Conservation (phyloP, 371 early-diverging fungal species). For the Mucor saturninus region DNA sequence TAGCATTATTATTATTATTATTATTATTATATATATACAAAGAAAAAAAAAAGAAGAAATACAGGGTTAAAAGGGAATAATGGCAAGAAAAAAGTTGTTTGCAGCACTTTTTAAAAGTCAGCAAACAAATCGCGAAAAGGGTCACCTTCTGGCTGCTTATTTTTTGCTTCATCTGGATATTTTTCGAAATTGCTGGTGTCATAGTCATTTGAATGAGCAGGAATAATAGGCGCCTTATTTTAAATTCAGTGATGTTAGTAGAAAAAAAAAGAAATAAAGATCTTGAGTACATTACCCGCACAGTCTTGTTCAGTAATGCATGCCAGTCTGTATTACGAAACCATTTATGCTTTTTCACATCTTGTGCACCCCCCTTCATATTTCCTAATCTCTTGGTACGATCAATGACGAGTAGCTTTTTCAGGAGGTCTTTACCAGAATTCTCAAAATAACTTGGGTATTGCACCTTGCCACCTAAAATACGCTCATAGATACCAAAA, state of each 20-base stretch:
- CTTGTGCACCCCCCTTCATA: constrained; percentile 44
- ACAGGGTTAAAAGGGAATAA: constrained; percentile 2
- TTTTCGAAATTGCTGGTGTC: constrained; percentile 77
- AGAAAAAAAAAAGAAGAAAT: not conserved
- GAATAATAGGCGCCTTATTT: constrained; percentile 64
- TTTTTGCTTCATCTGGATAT: constrained; percentile 54
- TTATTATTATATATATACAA: not conserved
- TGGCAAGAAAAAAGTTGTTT: not conserved
- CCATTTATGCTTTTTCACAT: constrained; percentile 88
- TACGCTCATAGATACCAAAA: constrained; percentile 85
- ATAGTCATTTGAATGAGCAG: constrained; percentile 62
- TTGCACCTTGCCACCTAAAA: constrained; percentile 72
- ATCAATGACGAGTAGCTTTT: constrained; percentile 78
- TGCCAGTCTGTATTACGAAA: constrained; percentile 87
- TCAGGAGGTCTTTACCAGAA: constrained; percentile 78
- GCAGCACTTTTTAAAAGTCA: constrained; percentile 35
- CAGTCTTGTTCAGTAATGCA: constrained; percentile 69
- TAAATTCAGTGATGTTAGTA: constrained; percentile 34
- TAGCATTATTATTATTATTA: not conserved
- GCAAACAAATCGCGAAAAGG: constrained; percentile 51
- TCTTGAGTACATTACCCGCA: constrained; percentile 43
- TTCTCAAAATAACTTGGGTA: constrained; percentile 82
- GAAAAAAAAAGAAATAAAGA: constrained; percentile 57
- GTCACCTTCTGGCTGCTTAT: constrained; percentile 43
- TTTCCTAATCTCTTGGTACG: constrained; percentile 80